These are phyloP conservation scores for Sugiyamaella xylanicola DNA, from an alignment of 1,139 yeast genomes.

Conservation along the genomic window DNA sequence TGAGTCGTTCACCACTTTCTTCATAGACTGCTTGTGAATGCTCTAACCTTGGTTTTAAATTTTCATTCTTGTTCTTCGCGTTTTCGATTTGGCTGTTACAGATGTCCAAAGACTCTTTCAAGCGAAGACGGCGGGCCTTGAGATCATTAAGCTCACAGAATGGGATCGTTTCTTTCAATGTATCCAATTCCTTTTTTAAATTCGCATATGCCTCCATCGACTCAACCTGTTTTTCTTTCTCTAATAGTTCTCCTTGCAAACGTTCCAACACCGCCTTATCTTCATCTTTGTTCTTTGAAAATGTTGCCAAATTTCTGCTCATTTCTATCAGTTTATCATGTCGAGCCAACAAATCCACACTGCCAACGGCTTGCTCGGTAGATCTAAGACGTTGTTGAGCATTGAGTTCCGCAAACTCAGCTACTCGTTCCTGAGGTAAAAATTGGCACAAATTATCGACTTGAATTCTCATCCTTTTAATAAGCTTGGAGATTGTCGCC, in stretches of 20 bases:
- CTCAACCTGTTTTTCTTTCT: slow-evolving; percentile 16
- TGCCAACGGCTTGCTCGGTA: slow-evolving; percentile 80
- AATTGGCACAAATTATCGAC: slow-evolving; percentile 92
- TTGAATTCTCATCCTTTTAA: slow-evolving; percentile 68
- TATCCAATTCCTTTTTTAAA: slow-evolving; percentile 48
- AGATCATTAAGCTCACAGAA: slow-evolving; percentile 19
- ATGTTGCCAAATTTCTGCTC: slow-evolving; percentile 45
- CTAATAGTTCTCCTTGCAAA: not conserved
- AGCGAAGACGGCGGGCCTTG: slow-evolving; percentile 6
- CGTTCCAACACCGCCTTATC: slow-evolving; percentile 23
- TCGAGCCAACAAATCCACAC: slow-evolving; percentile 55
- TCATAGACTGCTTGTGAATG: not conserved
- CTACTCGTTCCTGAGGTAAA: slow-evolving; percentile 92
- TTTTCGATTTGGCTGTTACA: slow-evolving; percentile 9
- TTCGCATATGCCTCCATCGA: slow-evolving; percentile 49
- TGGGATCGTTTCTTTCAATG: slow-evolving; percentile 38
- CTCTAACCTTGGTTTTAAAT: slow-evolving; percentile 7
- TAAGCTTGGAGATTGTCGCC: slow-evolving; percentile 49
- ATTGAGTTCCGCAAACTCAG: slow-evolving; percentile 82
- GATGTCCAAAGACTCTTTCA: slow-evolving; percentile 12
- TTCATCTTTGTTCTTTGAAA: slow-evolving; percentile 31
- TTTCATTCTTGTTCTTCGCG: slow-evolving; percentile 13
- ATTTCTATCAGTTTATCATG: slow-evolving; percentile 61
- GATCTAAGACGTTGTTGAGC: slow-evolving; percentile 75
- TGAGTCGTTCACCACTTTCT: not conserved